These are phyloP conservation scores for Cryphonectria naterciae DNA, from an alignment of 2,329 filamentous ascomycete species.

Conservation along the genomic window DNA sequence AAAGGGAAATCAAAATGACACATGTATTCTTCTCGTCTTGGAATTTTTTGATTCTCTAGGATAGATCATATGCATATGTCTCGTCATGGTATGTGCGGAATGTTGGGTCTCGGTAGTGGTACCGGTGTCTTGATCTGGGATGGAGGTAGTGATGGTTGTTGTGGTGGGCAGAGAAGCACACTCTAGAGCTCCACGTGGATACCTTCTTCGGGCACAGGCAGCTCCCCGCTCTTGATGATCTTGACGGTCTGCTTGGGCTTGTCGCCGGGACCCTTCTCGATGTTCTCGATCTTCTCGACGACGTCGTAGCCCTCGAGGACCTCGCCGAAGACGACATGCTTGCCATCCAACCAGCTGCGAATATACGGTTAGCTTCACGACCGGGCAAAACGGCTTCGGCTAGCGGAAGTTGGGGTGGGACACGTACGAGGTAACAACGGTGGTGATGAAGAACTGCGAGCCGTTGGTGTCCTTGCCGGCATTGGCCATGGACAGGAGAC, in stretches of 20 bases:
- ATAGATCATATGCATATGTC: slow-evolving; percentile 17
- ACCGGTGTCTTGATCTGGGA: slow-evolving; percentile 29
- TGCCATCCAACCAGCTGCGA: slow-evolving; percentile 76
- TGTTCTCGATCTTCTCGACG: slow-evolving; percentile 77
- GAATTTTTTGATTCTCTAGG: slow-evolving; percentile 7
- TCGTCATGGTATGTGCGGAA: slow-evolving; percentile 16
- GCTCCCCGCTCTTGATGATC: slow-evolving; percentile 83
- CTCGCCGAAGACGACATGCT: slow-evolving; percentile 87
- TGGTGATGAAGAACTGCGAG: slow-evolving; percentile 91
- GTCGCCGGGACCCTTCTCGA: slow-evolving; percentile 67
- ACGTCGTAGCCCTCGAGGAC: slow-evolving; percentile 85
- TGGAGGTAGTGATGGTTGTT: slow-evolving; percentile 42
- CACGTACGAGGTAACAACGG: slow-evolving; percentile 72
- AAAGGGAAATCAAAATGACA: slow-evolving; percentile 14
- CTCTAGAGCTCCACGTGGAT: slow-evolving; percentile 83
- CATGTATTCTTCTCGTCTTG: slow-evolving; percentile 11
- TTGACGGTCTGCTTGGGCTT: slow-evolving; percentile 72
- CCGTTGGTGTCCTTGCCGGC: slow-evolving; percentile 85
- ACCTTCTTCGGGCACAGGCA: slow-evolving; percentile 86
- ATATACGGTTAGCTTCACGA: slow-evolving; percentile 20
- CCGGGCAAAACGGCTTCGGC: not conserved
- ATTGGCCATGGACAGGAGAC: slow-evolving; percentile 84
- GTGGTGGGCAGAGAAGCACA: slow-evolving; percentile 14
- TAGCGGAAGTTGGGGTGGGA: slow-evolving; percentile 11
- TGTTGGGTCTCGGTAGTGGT: slow-evolving; percentile 11